These are phyloP conservation scores for Rhypophila decipiens DNA, from an alignment of 495 filamentous ascomycete genomes.

Conservation along the genomic window DNA sequence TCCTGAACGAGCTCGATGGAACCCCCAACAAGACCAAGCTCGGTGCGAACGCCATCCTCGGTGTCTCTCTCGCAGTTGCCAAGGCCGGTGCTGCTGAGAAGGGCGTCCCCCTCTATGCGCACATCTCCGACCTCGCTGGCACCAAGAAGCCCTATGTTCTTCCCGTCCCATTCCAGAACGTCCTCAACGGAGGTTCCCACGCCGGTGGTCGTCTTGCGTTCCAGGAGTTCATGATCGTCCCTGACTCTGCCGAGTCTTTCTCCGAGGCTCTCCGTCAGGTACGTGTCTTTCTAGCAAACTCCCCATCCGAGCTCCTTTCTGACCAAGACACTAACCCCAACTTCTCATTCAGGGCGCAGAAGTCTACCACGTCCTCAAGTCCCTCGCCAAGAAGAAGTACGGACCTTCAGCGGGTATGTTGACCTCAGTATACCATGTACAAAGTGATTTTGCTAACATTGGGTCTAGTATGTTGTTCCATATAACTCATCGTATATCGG, in stretches of 20 bases:
- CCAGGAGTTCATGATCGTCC: constrained; percentile 99
- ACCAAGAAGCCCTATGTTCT: constrained; percentile 99
- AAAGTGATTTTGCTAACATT: no score
- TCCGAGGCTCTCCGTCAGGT: constrained; percentile 93
- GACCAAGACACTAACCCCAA: no score
- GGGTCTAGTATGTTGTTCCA: no score
- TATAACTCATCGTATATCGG: no score
- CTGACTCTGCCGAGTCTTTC: constrained; percentile 76
- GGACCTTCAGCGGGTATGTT: constrained; percentile 98
- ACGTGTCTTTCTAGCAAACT: no score
- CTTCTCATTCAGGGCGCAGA: no score
- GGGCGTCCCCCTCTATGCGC: constrained; percentile 91
- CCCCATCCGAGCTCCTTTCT: no score
- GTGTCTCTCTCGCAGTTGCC: constrained; percentile 90
- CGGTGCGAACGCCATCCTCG: constrained; percentile 97
- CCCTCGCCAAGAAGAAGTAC: constrained; percentile 98
- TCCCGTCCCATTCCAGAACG: constrained; percentile 99
- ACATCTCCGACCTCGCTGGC: constrained; percentile 96
- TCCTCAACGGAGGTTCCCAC: constrained; percentile 97
- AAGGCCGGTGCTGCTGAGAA: constrained; percentile 99
- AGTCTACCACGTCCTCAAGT: constrained; percentile 97
- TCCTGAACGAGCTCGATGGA: constrained; percentile 93
- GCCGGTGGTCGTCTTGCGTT: constrained; percentile 97
- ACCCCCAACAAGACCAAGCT: constrained; percentile 96
- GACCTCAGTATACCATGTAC: no score